Evolutionary conservation across 1,139 yeast genomes (phyloP), one percentile per base, ranked within the genome.

Genomic region (Candida frijolesensis): DNA sequence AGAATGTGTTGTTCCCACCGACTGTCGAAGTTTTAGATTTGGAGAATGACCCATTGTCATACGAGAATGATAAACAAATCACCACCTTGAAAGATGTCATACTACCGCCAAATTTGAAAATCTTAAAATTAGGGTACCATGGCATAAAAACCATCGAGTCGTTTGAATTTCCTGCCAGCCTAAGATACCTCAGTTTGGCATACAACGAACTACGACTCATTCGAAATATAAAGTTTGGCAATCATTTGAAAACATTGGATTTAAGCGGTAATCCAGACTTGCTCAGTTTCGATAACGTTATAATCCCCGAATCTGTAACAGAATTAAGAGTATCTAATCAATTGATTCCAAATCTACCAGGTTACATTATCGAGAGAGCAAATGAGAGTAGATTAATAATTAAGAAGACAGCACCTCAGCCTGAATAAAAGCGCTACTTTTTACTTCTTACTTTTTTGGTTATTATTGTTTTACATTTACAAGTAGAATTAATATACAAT

Each of bases 231-330:
- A 66, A 67, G 45, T 71, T 76, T 48, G 77, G 78, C 12, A 64
- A 66, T 34, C 63, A 66, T 30, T 63, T 76, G 41, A 67, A 63
- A 50, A 59, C 63, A 1, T 60, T 76, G 43, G 79, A 76, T 57
- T 61, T 76, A 37, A 72, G 79, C 56, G 80, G 80, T 1, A 76
- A 76, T 56, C 74, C 69, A 44, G 79, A 75, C 45, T 63, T 76
- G 35, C 59, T 65, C 11, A 71, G 68, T 43, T 63, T 76, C 22
- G 80, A 76, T 49, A 74, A 71, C 48, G 63, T 76, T 35, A 48
- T 65, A 0, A 58, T 76, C 1, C 81, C 80, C 0, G 73, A 71
- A 22, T 66, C 76, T 2, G 68, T 76, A 1, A 60, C 63, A 1
- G 76, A 71, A 40, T 63, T 76, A 45, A 59, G 70, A 50, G 59